Evolutionary conservation across 208 protist species (phyloP), one percentile per base, ranked within the genome.

Genomic region (Leishmania major): DNA sequence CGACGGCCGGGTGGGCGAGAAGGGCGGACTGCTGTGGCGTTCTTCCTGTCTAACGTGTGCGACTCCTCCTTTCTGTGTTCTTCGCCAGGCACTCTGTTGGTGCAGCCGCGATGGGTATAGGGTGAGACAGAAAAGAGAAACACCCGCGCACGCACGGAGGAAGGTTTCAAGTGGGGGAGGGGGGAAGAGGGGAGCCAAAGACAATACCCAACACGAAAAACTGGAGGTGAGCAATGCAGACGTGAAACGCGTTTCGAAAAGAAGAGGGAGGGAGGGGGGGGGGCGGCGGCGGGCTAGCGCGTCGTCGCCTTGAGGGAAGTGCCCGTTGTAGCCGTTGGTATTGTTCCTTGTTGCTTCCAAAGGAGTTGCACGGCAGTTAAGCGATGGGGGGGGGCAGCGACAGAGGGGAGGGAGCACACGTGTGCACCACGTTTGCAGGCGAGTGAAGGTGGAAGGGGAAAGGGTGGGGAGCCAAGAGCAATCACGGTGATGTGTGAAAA

Each of bases 391-490:
- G 31, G 17, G 57, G 28, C 25, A 31, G 57, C 0, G 57, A 31
- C 6, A 62, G 6, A 11, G 25, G 8, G 57, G 28, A 3, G 57
- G 8, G 57, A 19, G 57, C 8, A 53, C n/a, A 70, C 22, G 25
- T 25, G 40, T 15, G 59, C 7, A 60, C 45, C 49, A 59, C 25
- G 77, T 45, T 25, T 53, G 47, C 35, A 51, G 40, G 62, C 47
- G 53, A 74, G 62, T 62, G 77, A 74, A 15, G 59, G 59, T 64
- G 59, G 59, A 64, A 64, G n/a, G 28, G n/a, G n/a, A 31, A 31
- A 28, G 57, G 28, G 57, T 11, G 28, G 28, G 57, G 57, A 31
- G 57, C 57, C 19, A 62, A n/a, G 22, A 31, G 57, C 57, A 25
- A 62, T n/a, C 28, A n/a, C 57, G 28, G 28, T 10, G 57, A 37